Base-by-base conservation (phyloP, 164 flowering plant genomes). In the Chloranthus sessilifolius region DNA sequence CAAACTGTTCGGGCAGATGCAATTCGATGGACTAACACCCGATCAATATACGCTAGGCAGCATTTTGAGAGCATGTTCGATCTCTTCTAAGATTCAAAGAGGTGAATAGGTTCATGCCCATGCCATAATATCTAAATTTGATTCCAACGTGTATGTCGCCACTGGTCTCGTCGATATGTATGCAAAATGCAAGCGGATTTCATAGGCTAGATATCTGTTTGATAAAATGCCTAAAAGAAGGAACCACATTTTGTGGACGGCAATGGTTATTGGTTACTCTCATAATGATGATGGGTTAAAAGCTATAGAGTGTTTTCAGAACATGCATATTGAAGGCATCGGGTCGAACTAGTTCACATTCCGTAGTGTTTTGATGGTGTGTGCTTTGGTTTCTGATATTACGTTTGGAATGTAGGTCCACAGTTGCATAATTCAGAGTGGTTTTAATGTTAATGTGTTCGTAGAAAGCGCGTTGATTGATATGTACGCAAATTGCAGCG, bases 141-240 rank as follows among this genome's bases (percentile, higher is more conserved):
- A 77, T 47, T 35, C n/a, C 0, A 68, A 80, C 56, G 64, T 38
- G 12, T 81, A 62, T 69, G 89, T 90, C 26, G 78, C 65, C 12
- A 86, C 83, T 12, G 85, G 81, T 23, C 86, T 90, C 23, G 77
- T 87, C 38, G 94, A 84, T 61, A 76, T 84, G 90, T 90, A 90
- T 60, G 82, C 83, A 0, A 80, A 90, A 56, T 80, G 94, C 56
- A 53, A 49, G 29, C 25, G 62, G 30, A 55, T 90, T 44, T 15
- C 17, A 9, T 81, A 77, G 47, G 95, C 97, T 20, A 81, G 75
- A 22, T 56, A 47, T 63, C 63, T 87, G 9, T 90, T 87, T 46
- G 43, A 36, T 12, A 56, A 19, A 38, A 57, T 68, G 58, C 63
- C 76, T 12, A 62, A 68, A 30, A 65, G 43, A 22, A 75, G 45